phyloP scores from a whole-genome alignment of 768 basidiomycete species.

The Suillus subluteus region DNA sequence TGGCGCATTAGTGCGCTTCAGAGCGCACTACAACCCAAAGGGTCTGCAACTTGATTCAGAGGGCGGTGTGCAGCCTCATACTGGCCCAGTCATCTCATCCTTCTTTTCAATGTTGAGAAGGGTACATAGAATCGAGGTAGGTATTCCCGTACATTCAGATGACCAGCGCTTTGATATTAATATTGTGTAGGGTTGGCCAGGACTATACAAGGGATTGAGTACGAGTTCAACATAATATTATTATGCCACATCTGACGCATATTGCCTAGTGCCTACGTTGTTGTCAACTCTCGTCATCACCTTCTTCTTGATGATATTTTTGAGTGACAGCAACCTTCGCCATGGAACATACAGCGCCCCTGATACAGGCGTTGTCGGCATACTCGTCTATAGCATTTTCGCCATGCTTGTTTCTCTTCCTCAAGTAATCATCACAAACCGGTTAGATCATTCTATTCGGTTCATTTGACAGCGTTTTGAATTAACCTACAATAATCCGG shows the following conservation, averaged over 20 bases:
- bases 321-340: slow-evolving; percentile 60
- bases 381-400: slow-evolving; percentile 63
- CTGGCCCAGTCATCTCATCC: slow-evolving; percentile 75
- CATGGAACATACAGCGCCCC: slow-evolving; percentile 71
- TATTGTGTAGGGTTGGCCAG: slow-evolving; percentile 56
- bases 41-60: slow-evolving; percentile 80
- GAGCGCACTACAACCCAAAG: slow-evolving; percentile 87
- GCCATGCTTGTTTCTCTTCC: slow-evolving; percentile 72
- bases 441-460: slow-evolving; percentile 47
- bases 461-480: background rate
- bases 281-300: slow-evolving; percentile 58
- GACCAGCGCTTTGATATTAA: background rate
- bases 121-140: slow-evolving; percentile 74
- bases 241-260: slow-evolving; percentile 45
- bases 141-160: slow-evolving; percentile 18
- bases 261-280: slow-evolving; percentile 48
- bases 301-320: slow-evolving; percentile 56
- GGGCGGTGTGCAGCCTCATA: slow-evolving; percentile 74
- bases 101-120: slow-evolving; percentile 76
- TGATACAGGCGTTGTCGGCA: slow-evolving; percentile 60
- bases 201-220: slow-evolving; percentile 84
- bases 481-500: slow-evolving; percentile 3
- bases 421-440: slow-evolving; percentile 73
- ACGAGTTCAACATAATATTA: slow-evolving; percentile 13
- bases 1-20: slow-evolving; percentile 73